Base-by-base conservation (phyloP, 2,329 filamentous ascomycete species). In the Aureobasidium zeae region DNA sequence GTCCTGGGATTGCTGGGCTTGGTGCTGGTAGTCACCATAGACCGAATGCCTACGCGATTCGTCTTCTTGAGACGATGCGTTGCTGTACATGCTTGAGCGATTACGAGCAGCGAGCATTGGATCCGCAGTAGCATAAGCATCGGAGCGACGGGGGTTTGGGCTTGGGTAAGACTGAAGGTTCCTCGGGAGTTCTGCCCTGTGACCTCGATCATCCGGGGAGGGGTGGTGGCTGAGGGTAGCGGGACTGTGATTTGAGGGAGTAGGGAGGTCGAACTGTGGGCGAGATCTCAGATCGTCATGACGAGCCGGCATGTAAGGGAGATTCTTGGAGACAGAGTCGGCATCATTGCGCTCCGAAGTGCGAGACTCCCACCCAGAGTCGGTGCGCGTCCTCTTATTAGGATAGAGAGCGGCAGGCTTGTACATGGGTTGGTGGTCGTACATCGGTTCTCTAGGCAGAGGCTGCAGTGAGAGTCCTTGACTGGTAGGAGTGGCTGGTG, bases 371-470 rank as follows among this genome's bases (percentile, higher is more conserved):
- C 42, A 35, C n/a, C 38, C 35, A n/a, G 31, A 33, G 17, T 53
- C 54, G 4, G 53, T 59, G 20, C 56, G 49, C 21, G 52, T 52
- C 45, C 58, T 61, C 51, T 62, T 61, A 51, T 59, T 58, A 3
- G 59, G 59, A 43, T 62, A 61, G 1, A 62, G 49, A 15, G 57
- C 51, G 11, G 55, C 52, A 11, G 59, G 59, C 44, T 59, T 60
- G 53, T 57, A 60, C 2, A 55, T 58, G 11, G 51, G 49, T 10
- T 54, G 50, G 17, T 45, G 33, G 15, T 52, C 53, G 47, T 55
- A 56, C 1, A 50, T 48, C 4, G 59, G 57, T 49, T 62, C 59
- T 24, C 54, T 50, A 8, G 58, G 57, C 11, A 49, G 50, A 13
- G 53, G 53, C 32, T 59, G 58, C 13, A 52, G 49, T 13, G 51